Percentiles rank a stretch among this genome's conserved stretches.
phyloP scores from a whole-genome alignment of 768 basidiomycete genomes.

The Boletus subcaerulescens region DNA sequence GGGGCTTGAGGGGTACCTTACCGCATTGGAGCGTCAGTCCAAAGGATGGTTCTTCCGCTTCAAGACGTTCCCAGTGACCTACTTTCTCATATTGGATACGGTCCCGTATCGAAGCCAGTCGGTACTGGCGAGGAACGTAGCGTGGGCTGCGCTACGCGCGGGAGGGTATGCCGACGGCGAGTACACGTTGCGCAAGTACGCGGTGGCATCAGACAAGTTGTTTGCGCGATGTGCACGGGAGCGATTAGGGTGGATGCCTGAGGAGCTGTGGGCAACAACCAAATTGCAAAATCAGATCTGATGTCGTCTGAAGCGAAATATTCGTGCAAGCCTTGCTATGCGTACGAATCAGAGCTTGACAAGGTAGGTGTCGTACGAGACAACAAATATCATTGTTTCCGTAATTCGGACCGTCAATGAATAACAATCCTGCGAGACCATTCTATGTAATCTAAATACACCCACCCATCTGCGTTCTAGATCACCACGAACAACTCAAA shows the following conservation, averaged over 20 bases:
- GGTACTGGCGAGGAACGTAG: not conserved
- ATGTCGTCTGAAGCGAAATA: no score
- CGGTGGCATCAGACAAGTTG: no score
- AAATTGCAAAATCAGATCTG: not conserved
- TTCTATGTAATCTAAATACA: constrained; percentile 14
- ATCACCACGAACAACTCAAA: not conserved
- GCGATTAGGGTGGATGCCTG: constrained; percentile 19
- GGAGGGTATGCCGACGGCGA: constrained; percentile 24
- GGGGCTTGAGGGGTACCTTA: constrained; percentile 11
- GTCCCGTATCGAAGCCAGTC: not conserved
- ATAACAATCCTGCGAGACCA: not conserved
- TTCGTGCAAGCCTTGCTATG: no score
- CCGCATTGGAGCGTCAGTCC: not conserved
- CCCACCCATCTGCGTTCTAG: constrained; percentile 1
- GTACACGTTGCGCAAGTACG: constrained; percentile 6
- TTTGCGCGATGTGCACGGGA: constrained; percentile 6
- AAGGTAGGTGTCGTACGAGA: no score
- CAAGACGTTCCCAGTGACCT: constrained; percentile 32
- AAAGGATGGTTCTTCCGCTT: constrained; percentile 27
- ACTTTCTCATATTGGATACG: constrained; percentile 27
- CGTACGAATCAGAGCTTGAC: no score
- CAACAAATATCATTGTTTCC: no score
- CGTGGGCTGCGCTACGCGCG: constrained; percentile 28
- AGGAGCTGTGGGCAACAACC: not conserved
- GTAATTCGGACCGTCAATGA: not conserved